Conservation (phyloP, 208 protist species). For the Strigomonas culicis region DNA sequence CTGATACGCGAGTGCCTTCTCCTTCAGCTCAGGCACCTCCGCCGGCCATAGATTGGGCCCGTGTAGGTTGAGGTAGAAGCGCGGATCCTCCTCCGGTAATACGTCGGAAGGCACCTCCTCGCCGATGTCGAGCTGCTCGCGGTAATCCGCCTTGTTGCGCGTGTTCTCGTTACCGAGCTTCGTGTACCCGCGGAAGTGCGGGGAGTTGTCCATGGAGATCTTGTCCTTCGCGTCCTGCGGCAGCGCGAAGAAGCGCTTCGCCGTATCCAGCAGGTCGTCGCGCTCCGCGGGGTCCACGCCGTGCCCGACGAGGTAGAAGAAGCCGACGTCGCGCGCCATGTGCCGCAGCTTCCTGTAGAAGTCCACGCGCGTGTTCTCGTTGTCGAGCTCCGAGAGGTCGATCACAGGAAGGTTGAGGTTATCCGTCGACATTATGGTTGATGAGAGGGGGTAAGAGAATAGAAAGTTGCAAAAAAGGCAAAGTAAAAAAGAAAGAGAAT, state of each 20-base stretch:
- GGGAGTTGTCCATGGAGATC: slow-evolving; percentile 8
- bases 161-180: neutral
- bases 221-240: slow-evolving; percentile 11
- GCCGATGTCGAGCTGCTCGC: slow-evolving; percentile 8
- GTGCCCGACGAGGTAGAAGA: slow-evolving; percentile 14
- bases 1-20: neutral
- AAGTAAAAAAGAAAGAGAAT: no score
- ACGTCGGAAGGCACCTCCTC: neutral
- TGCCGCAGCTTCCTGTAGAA: slow-evolving; percentile 9
- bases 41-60: slow-evolving; percentile 8
- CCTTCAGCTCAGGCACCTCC: neutral
- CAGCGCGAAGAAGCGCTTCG: slow-evolving; percentile 9
- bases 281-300: neutral
- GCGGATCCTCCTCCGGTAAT: slow-evolving; percentile 5
- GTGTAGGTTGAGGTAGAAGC: slow-evolving; percentile 5
- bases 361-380: neutral
- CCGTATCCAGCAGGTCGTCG: neutral
- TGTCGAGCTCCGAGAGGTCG: slow-evolving; percentile 10
- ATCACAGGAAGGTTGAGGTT: neutral
- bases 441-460: no score
- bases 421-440: slow-evolving; percentile 5
- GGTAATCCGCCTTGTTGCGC: slow-evolving; percentile 10
- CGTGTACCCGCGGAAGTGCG: slow-evolving; percentile 8
- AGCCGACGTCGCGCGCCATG: slow-evolving; percentile 5
- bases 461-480: slow-evolving; percentile 2